Base-by-base conservation (phyloP, 148 eudicot species). In the Diospyros kaki region DNA sequence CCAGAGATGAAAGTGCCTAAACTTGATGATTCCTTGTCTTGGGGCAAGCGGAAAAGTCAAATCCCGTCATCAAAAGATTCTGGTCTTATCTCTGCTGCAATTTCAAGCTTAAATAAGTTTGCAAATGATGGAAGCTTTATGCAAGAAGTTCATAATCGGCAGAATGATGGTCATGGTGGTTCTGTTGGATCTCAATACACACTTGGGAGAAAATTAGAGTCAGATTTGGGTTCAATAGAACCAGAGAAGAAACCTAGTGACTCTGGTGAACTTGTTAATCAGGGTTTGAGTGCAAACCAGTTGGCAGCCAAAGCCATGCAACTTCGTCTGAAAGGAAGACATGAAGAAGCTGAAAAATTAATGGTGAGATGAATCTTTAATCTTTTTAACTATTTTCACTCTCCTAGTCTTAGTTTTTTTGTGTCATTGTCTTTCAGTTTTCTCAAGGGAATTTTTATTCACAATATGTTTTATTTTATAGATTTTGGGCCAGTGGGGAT, bases 231-330 rank as follows among this genome's bases (percentile, higher is more conserved):
- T 77, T 73, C 69, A 55, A 59, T 63, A 6, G 80, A 75, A 41
- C 14, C 69, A 46, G 71, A 69, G 58, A 81, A 65, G 58, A 81
- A 62, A 77, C 68, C 78, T 58, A 40, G 66, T 56, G 82, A 81
- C 66, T 81, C 78, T 76, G 52, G n/a, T 66, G 46, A 69, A 72
- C 53, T 52, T 41, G 45, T 59, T 41, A 77, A 84, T 73, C 86
- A 86, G 61, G 84, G 83, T 71, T 45, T 92, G 87, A 90, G 94
- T 82, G 96, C 97, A 60, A 92, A 95, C 80, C 97, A 95, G 71
- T 78, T 92, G 78, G 97, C 93, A 12, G 98, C 98, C 28, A 95
- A 95, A 86, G 96, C 89, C 53, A 55, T 95, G 87, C 98, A 95
- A 83, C 86, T 95, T 59, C 92, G 98, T 63, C 71, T 95, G 85